Conservation (phyloP, 2,329 filamentous ascomycete species). For the Aureobasidium mangrovei region DNA sequence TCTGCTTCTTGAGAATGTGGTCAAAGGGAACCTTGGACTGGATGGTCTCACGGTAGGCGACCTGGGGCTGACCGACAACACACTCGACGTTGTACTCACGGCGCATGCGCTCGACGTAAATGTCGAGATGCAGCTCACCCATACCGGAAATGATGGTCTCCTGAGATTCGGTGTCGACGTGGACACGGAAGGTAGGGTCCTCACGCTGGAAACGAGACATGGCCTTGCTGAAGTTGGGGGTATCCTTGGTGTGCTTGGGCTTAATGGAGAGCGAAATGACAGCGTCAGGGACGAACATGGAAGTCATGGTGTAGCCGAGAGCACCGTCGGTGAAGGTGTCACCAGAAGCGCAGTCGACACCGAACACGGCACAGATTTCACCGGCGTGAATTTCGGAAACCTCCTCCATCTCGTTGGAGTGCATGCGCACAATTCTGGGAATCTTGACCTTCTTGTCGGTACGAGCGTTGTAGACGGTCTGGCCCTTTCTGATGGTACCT, state of each 20-base stretch:
- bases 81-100: conserved; percentile 96
- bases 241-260: conserved; percentile 86
- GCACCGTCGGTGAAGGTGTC: conserved; percentile 96
- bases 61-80: conserved; percentile 89
- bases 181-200: conserved; percentile 93
- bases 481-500: conserved; percentile 77
- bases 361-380: conserved; percentile 97
- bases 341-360: conserved; percentile 92
- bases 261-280: conserved; percentile 98
- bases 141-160: conserved; percentile 98
- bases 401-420: conserved; percentile 99
- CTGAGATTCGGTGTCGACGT: conserved; percentile 83
- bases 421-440: conserved; percentile 96
- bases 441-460: conserved; percentile 95
- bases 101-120: conserved; percentile 94
- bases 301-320: conserved; percentile 89
- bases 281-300: conserved; percentile 95
- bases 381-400: conserved; percentile 85
- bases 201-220: conserved; percentile 98
- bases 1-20: conserved; percentile 90
- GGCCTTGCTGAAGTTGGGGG: conserved; percentile 92
- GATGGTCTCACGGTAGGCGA: conserved; percentile 94
- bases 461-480: conserved; percentile 86
- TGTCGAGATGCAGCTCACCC: conserved; percentile 93
- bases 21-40: conserved; percentile 74